Conservation (phyloP, 2,329 filamentous ascomycete genomes). For the Sordariomycetes sp. region DNA sequence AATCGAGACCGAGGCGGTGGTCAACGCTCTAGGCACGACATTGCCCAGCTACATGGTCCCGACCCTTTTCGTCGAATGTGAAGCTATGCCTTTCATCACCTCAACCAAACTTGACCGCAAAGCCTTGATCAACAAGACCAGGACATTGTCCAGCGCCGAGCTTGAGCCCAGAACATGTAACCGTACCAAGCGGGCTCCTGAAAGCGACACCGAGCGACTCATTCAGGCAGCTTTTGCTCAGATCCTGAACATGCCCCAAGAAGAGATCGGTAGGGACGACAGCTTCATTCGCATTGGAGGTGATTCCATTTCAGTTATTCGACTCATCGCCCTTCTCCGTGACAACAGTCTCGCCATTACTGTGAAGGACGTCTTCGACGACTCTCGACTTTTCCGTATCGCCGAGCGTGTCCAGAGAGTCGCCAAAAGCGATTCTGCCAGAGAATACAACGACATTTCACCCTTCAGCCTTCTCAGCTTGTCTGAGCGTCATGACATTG, state of each 20-base stretch:
- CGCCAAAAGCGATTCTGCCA: no score
- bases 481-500: no score
- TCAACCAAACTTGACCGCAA: constrained; percentile 9
- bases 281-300: constrained; percentile 53
- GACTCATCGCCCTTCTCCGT: constrained; percentile 45
- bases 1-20: not conserved
- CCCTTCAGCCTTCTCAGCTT: not conserved
- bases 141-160: no score
- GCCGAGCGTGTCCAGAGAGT: no score
- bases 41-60: constrained; percentile 9
- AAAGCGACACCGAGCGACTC: not conserved
- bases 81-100: constrained; percentile 4
- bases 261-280: constrained; percentile 38
- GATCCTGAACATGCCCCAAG: constrained; percentile 2
- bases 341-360: constrained; percentile 36
- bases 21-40: not conserved
- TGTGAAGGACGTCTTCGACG: constrained; percentile 46
- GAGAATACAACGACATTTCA: no score
- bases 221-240: constrained; percentile 4
- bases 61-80: constrained; percentile 5
- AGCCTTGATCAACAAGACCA: constrained; percentile 18
- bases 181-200: no score
- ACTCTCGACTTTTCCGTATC: constrained; percentile 21
- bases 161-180: not conserved
- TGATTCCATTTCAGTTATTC: constrained; percentile 53